Evolutionary conservation across 2,329 filamentous ascomycete genomes (phyloP), one percentile per base, ranked within the genome.

Genomic region (Ascochyta rabiei): DNA sequence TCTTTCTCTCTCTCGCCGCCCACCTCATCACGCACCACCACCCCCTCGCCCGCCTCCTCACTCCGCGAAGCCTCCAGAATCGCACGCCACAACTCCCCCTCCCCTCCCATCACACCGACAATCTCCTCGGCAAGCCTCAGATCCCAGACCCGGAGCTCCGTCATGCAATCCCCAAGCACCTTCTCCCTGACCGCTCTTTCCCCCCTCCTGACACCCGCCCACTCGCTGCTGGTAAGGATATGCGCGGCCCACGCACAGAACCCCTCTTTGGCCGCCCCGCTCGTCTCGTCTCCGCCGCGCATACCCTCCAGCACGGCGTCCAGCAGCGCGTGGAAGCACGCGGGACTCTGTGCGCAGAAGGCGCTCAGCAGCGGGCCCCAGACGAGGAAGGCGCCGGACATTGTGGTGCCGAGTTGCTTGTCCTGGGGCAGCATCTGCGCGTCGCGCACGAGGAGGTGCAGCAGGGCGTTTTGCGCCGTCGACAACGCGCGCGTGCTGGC

Each of bases 161-260:
- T 62, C 47, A 77, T 75, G 56, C 76, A 78, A 4, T 48, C 38
- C 2, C 34, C 35, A 0, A 71, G 43, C 2, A 56, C 47, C 12
- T 60, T 35, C 13, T 68, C 59, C 4, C 55, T 28, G 8, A 63
- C 10, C 24, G 30, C 52, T 63, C 59, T 35, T 9, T 38, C 24
- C 2, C 42, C 39, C 2, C 26, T 34, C 18, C 68, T 57, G 26
- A 59, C 59, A 10, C 62, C 61, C n/a, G 47, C 34, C 78, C 77
- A 81, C 2, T 67, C 63, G 3, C 3, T 68, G 45, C 10, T 75
- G 75, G 5, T 68, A 68, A 23, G 82, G 60, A 84, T 71, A 61
- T 83, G 80, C 8, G 76, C 60, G 23, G 82, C 61, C 83, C 83
- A 85, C 30, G 76, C 67, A 56, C 75, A 80, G 28, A 80, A 48